These are phyloP conservation scores for Neurospora sp. DNA, from an alignment of 2,329 filamentous ascomycete genomes.

Conservation along the genomic window DNA sequence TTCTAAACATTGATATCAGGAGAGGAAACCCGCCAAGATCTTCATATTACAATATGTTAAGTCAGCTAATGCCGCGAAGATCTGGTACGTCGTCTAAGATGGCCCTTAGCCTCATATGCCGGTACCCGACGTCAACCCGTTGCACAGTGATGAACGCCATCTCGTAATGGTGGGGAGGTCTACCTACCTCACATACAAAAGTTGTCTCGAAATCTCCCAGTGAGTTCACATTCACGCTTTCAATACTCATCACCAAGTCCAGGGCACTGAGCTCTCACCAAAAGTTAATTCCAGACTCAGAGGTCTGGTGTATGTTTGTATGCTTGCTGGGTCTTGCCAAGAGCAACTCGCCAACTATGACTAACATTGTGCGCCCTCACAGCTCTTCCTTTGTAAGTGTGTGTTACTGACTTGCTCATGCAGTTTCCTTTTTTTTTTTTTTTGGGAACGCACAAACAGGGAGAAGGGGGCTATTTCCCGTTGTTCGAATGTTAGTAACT, in stretches of 20 bases:
- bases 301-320: not conserved
- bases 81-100: slow-evolving; percentile 1
- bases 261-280: not conserved
- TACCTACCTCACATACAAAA: not conserved
- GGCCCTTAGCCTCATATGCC: slow-evolving; percentile 7
- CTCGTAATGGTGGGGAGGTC: slow-evolving; percentile 1
- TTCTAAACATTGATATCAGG: not conserved
- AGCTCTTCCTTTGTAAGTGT: not conserved
- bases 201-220: not conserved
- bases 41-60: not conserved
- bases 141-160: slow-evolving; percentile 4
- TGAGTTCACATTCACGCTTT: not conserved
- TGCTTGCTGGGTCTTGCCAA: not conserved
- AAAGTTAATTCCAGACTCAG: not conserved
- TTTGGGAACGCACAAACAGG: not conserved
- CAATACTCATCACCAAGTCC: not conserved
- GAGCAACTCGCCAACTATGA: not conserved
- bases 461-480: not conserved
- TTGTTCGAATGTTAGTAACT: not conserved
- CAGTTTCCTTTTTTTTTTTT: not conserved
- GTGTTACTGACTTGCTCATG: not conserved
- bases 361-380: not conserved
- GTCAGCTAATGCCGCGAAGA: not conserved
- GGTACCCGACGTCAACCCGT: slow-evolving; percentile 4
- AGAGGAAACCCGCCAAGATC: not conserved